Evolutionary conservation across 441 rosid genomes (phyloP), one percentile per base, ranked within the genome.

Genomic region (Pelargonium australe): DNA sequence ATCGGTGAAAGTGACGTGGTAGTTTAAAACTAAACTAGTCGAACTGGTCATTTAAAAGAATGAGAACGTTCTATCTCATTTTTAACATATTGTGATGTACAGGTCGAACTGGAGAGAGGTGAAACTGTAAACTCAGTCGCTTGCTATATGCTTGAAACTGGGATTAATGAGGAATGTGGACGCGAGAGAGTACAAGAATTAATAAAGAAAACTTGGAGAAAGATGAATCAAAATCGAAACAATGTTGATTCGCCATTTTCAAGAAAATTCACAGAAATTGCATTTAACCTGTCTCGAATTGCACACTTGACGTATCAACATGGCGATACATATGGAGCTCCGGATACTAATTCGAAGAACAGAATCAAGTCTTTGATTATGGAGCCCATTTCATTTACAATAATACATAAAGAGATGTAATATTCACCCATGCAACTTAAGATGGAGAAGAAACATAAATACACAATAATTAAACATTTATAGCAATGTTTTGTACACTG

Each of bases 101-200:
- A 80, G 85, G 79, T 65, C 0, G 85, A 82, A 68, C 12, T 73
- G 0, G 81, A 69, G 25, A 81, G 80, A 28, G 83, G 84, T 7
- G 81, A 81, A 19, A 72, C 61, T 1, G 74, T 70, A 5, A 79
- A 66, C 37, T 67, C 80, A 5, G 68, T 85, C 9, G 34, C 65
- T 0, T 78, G 84, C 65, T 79, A 72, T 73, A 80, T 79, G 79
- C 7, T 37, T 0, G 81, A 82, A 61, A 64, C 67, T 1, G 78
- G 85, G 9, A 17, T 64, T 8, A 65, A 79, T 0, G 79, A 80
- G 57, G 70, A 73, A 41, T 13, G 19, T 13, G 83, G 82, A 20
- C 65, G 70, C 23, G 6, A 72, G n/a, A 37, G 74, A 10, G 63
- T 82, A 41, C 61, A 10, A 12, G 40, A 61, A 2, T 9, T 73